Evolutionary conservation across 208 protist genomes (phyloP).

Genomic region (Acanthamoeba castellanii): DNA sequence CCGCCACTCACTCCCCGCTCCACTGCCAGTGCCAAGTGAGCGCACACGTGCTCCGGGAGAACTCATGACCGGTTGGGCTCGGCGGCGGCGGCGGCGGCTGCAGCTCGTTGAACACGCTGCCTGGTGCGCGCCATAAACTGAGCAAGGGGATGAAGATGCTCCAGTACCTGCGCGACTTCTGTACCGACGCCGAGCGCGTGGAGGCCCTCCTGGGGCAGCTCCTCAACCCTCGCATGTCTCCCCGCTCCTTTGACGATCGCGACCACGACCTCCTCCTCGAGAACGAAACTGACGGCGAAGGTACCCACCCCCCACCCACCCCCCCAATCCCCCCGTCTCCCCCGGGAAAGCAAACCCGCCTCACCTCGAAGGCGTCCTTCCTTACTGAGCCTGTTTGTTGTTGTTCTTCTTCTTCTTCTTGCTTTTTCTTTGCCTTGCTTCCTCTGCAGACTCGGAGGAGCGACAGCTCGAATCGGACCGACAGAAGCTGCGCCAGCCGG

Average conservation of each 20-base stretch:
- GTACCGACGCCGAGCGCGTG: constrained; percentile 8
- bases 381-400: too few species aligned
- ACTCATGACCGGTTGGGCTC: not conserved
- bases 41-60: not conserved
- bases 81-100: not conserved
- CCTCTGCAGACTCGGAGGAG: too few species aligned
- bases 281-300: not conserved
- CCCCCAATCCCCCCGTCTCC: too few species aligned
- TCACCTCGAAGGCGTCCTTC: too few species aligned
- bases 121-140: constrained; percentile 43
- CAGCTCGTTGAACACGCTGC: constrained; percentile 50
- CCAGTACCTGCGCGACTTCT: constrained; percentile 65
- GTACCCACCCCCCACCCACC: too few species aligned
- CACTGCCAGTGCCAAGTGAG: not conserved
- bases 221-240: constrained; percentile 32
- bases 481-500: too few species aligned
- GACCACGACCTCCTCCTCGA: not conserved
- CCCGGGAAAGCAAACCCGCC: too few species aligned
- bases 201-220: constrained; percentile 42
- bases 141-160: constrained; percentile 62
- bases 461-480: too few species aligned
- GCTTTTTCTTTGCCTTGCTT: too few species aligned
- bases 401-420: too few species aligned
- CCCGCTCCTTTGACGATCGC: not conserved
- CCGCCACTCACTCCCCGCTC: not conserved